A percentile compares a stretch with the other conserved stretches of the same genome.
These are phyloP conservation scores for Margaritispora aquatica DNA, from an alignment of 495 filamentous ascomycete genomes.

Conservation along the genomic window DNA sequence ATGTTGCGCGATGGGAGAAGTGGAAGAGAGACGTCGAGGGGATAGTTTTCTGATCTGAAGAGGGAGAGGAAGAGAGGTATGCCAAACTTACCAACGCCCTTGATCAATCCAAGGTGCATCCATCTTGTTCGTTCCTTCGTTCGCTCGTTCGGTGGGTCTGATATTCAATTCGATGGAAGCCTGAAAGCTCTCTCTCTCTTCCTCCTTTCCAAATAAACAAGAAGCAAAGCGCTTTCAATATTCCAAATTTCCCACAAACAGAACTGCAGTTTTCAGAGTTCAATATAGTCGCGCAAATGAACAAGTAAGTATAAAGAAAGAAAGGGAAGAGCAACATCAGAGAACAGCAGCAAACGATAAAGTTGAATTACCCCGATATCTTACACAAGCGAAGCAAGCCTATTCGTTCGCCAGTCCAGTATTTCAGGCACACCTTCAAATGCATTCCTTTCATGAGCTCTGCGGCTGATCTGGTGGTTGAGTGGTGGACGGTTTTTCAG, in stretches of 20 bases:
- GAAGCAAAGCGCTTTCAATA: neutral
- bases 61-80: neutral
- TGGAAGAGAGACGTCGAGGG: neutral
- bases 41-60: too few species aligned
- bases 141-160: too few species aligned
- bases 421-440: neutral
- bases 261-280: too few species aligned
- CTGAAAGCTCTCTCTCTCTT: neutral
- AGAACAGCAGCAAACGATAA: neutral
- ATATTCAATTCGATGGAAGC: too few species aligned
- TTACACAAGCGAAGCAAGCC: neutral
- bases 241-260: too few species aligned
- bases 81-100: conserved; percentile 18
- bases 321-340: too few species aligned
- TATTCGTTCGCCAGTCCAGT: neutral
- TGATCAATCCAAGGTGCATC: conserved; percentile 12
- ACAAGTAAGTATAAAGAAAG: too few species aligned
- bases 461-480: neutral
- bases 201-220: neutral
- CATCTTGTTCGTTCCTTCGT: too few species aligned
- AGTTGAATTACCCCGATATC: neutral
- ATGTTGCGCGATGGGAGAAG: neutral
- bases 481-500: neutral
- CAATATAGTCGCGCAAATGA: too few species aligned
- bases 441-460: neutral